Base-by-base conservation (phyloP, 1,284 basidiomycete species). In the Pterulicium gracile region DNA sequence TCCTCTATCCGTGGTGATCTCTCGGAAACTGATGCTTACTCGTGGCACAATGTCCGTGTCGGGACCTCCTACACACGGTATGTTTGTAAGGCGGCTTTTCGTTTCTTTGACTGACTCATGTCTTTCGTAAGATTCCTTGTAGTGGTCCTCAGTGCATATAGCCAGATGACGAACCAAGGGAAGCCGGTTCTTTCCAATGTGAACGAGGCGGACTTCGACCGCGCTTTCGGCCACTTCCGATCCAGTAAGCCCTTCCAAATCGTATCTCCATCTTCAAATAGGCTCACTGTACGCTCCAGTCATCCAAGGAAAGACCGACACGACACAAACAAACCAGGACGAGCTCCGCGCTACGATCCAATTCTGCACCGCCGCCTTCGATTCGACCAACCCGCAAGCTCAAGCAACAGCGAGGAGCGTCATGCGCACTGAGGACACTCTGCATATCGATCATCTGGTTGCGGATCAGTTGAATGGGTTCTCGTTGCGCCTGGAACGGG, bases 61-160 rank as follows among this genome's bases (percentile, higher is more conserved):
- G 64, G 67, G 0, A 61, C 73, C 20, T 71, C 74, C 20, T 80
- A 80, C 51, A 81, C 77, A 17, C 62, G 79, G 73, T 76, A 43
- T 13, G 56, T 48, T 18, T 32, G n/a, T 42, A 32, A 32, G 7
- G 10, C 7, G 27, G 7, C 27, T n/a, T 32, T 10, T n/a, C 7
- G n/a, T n/a, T 7, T 32, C 27, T n/a, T 10, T n/a, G 27, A 32
- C 7, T 32, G 7, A 32, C 7, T 10, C 7, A 32, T 3, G 24
- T 14, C 17, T 40, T 15, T 22, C 48, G 1, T 3, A 47, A 79
- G 77, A 45, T 81, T 81, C 61, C 61, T 79, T 45, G 62, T 81
- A 41, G 75, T 80, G 15, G 79, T 81, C 2, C 57, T 81, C 48
- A 77, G 78, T 44, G 75, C 76, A 46, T 81, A 81, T 57, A 69